Base-by-base conservation (phyloP, 78 protist genomes). In the Neovahlkampfia damariscottae region DNA sequence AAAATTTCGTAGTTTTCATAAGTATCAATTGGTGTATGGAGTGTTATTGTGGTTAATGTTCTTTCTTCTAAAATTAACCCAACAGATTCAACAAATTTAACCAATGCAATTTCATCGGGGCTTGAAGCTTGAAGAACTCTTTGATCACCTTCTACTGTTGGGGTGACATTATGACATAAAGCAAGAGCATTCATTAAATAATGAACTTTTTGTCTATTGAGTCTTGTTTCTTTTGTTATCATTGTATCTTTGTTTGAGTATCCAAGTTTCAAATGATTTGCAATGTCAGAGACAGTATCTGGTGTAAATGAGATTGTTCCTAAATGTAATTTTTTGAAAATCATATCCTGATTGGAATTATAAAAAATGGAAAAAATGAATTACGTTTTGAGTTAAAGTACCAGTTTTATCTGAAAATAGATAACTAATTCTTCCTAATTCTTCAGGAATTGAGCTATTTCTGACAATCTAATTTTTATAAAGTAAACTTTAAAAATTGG, bases 341-440 rank as follows among this genome's bases (percentile, higher is more conserved):
- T 62, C 93, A 90, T 92, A 59, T 85, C 91, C 40, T 29, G 27
- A 8, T 10, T 10, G 29, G 10, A 30, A 37, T n/a, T n/a, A n/a
- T n/a, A 6, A 10, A 36, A 28, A 38, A n/a, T n/a, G n/a, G n/a
- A n/a, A n/a, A 50, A 72, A 78, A 36, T 3, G 34, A 72, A 77
- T 85, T 35, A 80, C 91, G 73, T 90, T 90, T 76, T 89, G 90
- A 5, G 99, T 97, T 41, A 97, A 82, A 3, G 99, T 97, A 36
- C 99, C 99, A 2, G 99, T 97, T 86, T 97, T 97, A 84, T 97
- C 99, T 10, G 94, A 67, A 37, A 96, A 84, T n/a, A 97, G 73
- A 70, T 87, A 97, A 58, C 82, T 77, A 31, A 97, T 71, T 34
- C 98, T 75, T 6, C 99, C 99, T 27, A 97, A 90, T 78, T 97